Evolutionary conservation across 257 asterid species (phyloP).

Genomic region (Plantago ovata): DNA sequence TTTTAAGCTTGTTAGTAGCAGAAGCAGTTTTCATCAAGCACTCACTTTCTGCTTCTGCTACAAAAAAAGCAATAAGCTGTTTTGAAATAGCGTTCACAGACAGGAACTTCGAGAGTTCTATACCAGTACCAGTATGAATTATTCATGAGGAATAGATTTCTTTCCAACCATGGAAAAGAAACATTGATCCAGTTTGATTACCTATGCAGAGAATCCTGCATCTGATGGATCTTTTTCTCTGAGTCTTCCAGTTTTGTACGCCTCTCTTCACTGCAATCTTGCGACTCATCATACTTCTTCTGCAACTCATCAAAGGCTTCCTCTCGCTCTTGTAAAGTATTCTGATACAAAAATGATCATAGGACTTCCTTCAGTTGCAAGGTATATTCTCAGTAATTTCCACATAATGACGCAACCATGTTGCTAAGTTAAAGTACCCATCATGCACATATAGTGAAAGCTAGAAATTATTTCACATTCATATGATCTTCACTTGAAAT

Average conservation of each 20-base stretch:
- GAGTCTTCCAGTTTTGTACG: slow-evolving; percentile 73
- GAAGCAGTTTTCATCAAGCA: background rate
- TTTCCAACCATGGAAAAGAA: background rate
- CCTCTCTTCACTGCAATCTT: slow-evolving; percentile 54
- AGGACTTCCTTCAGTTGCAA: background rate
- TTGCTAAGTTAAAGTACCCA: too few relatives aligned
- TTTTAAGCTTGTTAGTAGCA: background rate
- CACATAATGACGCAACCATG: too few relatives aligned
- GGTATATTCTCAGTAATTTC: too few relatives aligned
- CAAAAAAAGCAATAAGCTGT: background rate
- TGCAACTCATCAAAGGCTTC: slow-evolving; percentile 50
- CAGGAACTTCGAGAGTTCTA: background rate
- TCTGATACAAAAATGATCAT: slow-evolving; percentile 34
- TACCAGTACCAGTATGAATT: background rate
- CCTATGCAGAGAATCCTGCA: slow-evolving; percentile 87
- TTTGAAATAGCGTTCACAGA: too few relatives aligned
- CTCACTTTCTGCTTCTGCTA: background rate
- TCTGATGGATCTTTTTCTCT: slow-evolving; percentile 59
- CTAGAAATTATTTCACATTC: background rate
- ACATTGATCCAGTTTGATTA: slow-evolving; percentile 20
- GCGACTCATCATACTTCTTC: slow-evolving; percentile 58
- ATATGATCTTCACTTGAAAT: too few relatives aligned
- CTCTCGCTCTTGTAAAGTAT: slow-evolving; percentile 52
- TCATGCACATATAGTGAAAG: background rate
- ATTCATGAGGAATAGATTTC: background rate